Base-by-base conservation (phyloP, 352 stramenopile species). In the Globisporangium cederbergense region DNA sequence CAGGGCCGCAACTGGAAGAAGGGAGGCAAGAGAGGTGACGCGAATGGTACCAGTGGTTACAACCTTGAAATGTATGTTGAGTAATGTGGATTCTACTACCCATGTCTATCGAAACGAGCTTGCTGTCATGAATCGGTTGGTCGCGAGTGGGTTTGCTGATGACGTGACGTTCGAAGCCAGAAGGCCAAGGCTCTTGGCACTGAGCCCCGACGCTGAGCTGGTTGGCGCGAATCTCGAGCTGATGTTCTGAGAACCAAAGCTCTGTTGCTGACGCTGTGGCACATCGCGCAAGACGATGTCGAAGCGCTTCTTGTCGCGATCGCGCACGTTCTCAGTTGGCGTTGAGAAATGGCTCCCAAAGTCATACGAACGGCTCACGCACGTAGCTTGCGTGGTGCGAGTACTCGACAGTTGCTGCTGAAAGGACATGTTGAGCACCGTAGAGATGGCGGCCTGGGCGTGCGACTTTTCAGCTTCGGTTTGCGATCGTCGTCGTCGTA, bases 151-250 rank as follows among this genome's bases (percentile, higher is more conserved):
- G 34, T 89, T 88, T 9, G 70, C 76, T n/a, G 64, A 20, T 2
- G 81, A 90, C 25, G 69, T 89, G 0, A 66, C 66, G 36, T 85
- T 91, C 9, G 75, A 89, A 22, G 62, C 72, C 11, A 73, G 75
- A 14, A 74, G 60, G 45, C 66, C 57, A 9, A 50, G n/a, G 30
- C 66, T 58, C 60, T 65, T 74, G 5, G 14, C 40, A 40, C 65
- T 62, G 18, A 66, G 47, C 10, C 60, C 66, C 16, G 70, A 60
- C 4, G 74, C 32, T 14, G 52, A 34, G 11, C 40, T 46, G 11
- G 18, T 46, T n/a, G 14, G 4, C 14, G 1, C 7, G 25, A 62
- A 34, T 20, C 18, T 64, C 3, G 32, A 46, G 40, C 3, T 46
- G 40, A 14, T 28, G 28, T 32, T 18, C 4, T 43, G 40, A 20